Base-by-base conservation (phyloP, 208 protist genomes). In the Balamuthia mandrillaris region DNA sequence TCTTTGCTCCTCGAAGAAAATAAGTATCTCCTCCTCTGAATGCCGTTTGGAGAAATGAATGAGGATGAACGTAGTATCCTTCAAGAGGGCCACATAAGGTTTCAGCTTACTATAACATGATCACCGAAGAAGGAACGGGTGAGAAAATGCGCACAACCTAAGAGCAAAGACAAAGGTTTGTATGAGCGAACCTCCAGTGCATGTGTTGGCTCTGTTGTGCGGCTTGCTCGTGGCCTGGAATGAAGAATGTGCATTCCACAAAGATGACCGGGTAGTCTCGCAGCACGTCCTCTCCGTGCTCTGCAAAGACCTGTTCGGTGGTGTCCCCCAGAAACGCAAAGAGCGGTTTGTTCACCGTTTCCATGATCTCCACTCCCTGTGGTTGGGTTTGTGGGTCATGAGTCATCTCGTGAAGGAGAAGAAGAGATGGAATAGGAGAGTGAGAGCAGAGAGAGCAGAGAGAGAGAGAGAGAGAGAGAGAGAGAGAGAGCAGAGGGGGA, bases 11-110 rank as follows among this genome's bases (percentile, higher is more conserved):
- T 72, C 63, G 35, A 72, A 72, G 63, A 72, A 72, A 10, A 21
- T 41, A 33, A 51, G 5, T 10, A 72, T 72, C 63, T 72, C 63
- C 5, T 72, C 63, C 3, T 72, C 63, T 18, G 24, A 51, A 41
- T 72, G 49, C 35, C 63, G 63, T 41, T 72, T 72, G 4, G 63
- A 72, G 63, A 72, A 72, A 41, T 72, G 63, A 10, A 72, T 72
- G 37, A 72, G 63, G 35, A 47, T 27, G 39, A 72, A 72, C 3
- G 63, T 72, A 16, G 63, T 72, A 12, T 72, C 63, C 63, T 41
- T 72, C 39, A 51, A 41, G 39, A 51, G 39, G 39, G 49, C 10
- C 63, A 24, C 63, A 29, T 51, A 72, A 21, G 63, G 63, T 6
- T 41, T 33, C 10, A 72, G 63, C 18, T 72, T 41, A n/a, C 63